Conservation (phyloP, 2,329 filamentous ascomycete genomes). For the Exophiala viscosa region DNA sequence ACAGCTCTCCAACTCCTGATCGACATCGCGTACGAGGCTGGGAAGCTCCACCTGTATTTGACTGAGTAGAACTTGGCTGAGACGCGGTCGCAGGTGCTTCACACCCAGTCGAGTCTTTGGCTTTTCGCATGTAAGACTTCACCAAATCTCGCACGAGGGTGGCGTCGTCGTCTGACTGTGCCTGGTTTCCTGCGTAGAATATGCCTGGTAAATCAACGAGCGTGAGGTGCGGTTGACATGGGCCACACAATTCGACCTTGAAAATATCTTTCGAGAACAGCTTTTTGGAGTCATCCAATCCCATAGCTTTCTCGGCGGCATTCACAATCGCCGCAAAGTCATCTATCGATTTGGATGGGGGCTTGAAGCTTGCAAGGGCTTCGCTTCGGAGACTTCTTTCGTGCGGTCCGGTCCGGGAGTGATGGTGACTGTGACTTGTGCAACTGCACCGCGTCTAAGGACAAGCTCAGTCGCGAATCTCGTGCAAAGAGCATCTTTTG, state of each 20-base stretch:
- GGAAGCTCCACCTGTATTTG: conserved; percentile 37
- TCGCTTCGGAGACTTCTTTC: conserved; percentile 27
- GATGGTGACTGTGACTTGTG: conserved; percentile 45
- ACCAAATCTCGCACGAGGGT: conserved; percentile 50
- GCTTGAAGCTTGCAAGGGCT: conserved; percentile 6
- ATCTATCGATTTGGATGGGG: conserved; percentile 31
- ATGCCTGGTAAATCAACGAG: conserved; percentile 61
- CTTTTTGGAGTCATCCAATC: conserved; percentile 37
- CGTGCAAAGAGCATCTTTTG: conserved; percentile 56
- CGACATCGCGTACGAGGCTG: conserved; percentile 36
- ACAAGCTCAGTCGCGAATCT: conserved; percentile 60
- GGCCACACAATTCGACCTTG: conserved; percentile 57
- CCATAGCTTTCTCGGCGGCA: conserved; percentile 52
- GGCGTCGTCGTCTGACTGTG: conserved; percentile 53
- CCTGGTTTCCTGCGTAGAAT: conserved; percentile 52
- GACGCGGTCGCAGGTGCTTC: conserved; percentile 30
- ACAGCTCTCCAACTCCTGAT: conserved; percentile 35
- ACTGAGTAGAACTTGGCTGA: conserved; percentile 34
- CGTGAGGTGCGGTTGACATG: conserved; percentile 57
- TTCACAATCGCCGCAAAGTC: conserved; percentile 51
- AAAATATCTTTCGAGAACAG: conserved; percentile 50
- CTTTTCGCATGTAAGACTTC: conserved; percentile 52
- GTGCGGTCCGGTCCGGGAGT: conserved; percentile 31
- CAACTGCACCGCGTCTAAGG: conserved; percentile 41
- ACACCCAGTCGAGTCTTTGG: conserved; percentile 32